Base-by-base conservation (phyloP, 129 eudicot genomes). In the Lactuca saligna region DNA sequence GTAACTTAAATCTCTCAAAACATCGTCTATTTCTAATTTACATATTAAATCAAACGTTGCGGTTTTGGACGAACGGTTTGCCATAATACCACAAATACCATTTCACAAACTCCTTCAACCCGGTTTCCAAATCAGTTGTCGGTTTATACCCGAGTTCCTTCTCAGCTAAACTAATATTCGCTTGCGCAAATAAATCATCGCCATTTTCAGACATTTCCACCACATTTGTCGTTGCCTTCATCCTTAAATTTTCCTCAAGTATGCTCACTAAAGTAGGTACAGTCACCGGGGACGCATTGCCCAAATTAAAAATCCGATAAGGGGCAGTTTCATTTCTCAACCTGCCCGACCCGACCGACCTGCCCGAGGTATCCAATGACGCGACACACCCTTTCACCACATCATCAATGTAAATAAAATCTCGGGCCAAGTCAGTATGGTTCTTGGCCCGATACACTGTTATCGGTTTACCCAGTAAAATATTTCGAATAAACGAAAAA, bases 31-130 rank as follows among this genome's bases (percentile, higher is more conserved):
- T 33, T 58, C 48, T 33, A 57, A n/a, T 13, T 35, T 34, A 57
- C 67, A 15, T 59, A 17, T 55, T 48, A n/a, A 74, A 64, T 74
- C 66, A 64, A 17, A 25, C 64, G 12, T 60, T 31, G 13, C 67
- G 61, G 55, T 41, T 49, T 17, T 33, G 38, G 58, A 33, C 75
- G 8, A 55, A 69, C 51, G 70, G 65, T 33, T 68, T 76, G 49
- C 88, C 86, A 46, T 86, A 83, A 75, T 82, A 86, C 44, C 85
- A 80, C 60, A 83, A 68, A 69, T 86, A 86, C 92, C 92, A 86
- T 70, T 80, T 83, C 60, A 83, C 92, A 57, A 83, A 86, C 81
- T 86, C 82, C 78, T 70, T 75, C 80, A 86, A 83, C 78, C 92
- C 92, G 71, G 86, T 78, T 81, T 69, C 80, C 79, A 86, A 76